Evolutionary conservation across 257 asterid genomes (phyloP).

Genomic region (Eucommia ulmoides): DNA sequence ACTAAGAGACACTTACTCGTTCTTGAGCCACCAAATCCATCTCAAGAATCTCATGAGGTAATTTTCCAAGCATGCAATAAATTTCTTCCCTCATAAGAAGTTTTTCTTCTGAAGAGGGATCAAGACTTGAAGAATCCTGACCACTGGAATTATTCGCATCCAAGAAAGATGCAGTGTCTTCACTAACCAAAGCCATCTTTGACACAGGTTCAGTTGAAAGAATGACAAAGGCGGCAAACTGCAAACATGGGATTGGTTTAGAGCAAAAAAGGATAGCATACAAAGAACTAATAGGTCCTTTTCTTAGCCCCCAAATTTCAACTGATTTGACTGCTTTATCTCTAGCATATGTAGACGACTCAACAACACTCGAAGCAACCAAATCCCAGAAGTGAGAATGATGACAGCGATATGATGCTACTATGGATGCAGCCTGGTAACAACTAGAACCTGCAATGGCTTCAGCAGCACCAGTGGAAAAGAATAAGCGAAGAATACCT

Average conservation of each 20-base stretch:
- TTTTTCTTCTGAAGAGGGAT: slow-evolving; percentile 43
- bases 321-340: slow-evolving; percentile 81
- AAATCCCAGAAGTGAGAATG: slow-evolving; percentile 76
- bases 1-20: slow-evolving; percentile 48
- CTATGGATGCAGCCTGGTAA: slow-evolving; percentile 46
- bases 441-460: slow-evolving; percentile 44
- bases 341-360: slow-evolving; percentile 75
- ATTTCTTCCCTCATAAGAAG: slow-evolving; percentile 57
- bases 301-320: slow-evolving; percentile 88
- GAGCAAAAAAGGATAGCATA: slow-evolving; percentile 73
- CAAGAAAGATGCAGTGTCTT: slow-evolving; percentile 14
- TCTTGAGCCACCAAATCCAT: slow-evolving; percentile 63
- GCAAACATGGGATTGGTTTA: slow-evolving; percentile 64
- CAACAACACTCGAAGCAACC: slow-evolving; percentile 59
- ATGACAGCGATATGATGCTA: slow-evolving; percentile 61
- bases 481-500: slow-evolving; percentile 80
- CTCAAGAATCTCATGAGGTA: slow-evolving; percentile 45
- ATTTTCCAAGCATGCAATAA: slow-evolving; percentile 49
- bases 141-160: slow-evolving; percentile 27
- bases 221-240: slow-evolving; percentile 72
- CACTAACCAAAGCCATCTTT: slow-evolving; percentile 37
- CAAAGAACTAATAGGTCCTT: slow-evolving; percentile 76
- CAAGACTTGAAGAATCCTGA: slow-evolving; percentile 31
- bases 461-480: slow-evolving; percentile 72
- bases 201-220: slow-evolving; percentile 67